A percentile compares a stretch with the other conserved stretches of the same genome.
phyloP scores from a whole-genome alignment of 2,329 filamentous ascomycete genomes.

The Leptodontidium sp. region DNA sequence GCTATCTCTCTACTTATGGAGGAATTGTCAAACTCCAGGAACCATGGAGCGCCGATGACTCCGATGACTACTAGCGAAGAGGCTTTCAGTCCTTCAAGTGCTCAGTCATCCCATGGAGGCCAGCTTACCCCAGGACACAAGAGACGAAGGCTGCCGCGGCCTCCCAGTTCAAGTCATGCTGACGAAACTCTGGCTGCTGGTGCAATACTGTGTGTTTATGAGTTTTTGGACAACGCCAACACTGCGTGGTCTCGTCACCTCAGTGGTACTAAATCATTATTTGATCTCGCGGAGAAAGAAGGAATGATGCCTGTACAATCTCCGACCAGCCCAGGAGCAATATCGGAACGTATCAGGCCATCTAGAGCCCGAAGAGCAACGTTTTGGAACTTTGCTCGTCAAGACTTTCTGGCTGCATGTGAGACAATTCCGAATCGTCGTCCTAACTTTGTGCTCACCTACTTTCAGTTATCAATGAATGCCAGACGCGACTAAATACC shows the following conservation, averaged over 20 bases:
- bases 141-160: slow-evolving; percentile 54
- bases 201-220: slow-evolving; percentile 72
- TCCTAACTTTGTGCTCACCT: background rate
- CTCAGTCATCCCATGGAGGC: slow-evolving; percentile 36
- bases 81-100: slow-evolving; percentile 39
- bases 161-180: slow-evolving; percentile 52
- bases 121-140: slow-evolving; percentile 44
- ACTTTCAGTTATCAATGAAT: slow-evolving; percentile 62
- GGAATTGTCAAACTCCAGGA: slow-evolving; percentile 45
- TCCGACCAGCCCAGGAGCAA: slow-evolving; percentile 48
- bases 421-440: slow-evolving; percentile 41
- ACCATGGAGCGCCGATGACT: slow-evolving; percentile 38
- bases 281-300: slow-evolving; percentile 61
- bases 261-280: slow-evolving; percentile 69
- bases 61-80: slow-evolving; percentile 47
- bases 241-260: slow-evolving; percentile 71
- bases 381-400: slow-evolving; percentile 73
- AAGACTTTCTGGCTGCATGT: slow-evolving; percentile 71
- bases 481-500: slow-evolving; percentile 66
- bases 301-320: slow-evolving; percentile 54
- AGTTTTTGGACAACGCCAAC: slow-evolving; percentile 71
- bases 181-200: slow-evolving; percentile 71
- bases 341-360: slow-evolving; percentile 48
- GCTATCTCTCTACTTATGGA: slow-evolving; percentile 59
- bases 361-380: slow-evolving; percentile 65